Conservation (phyloP, 129 eudicot species). For the Lactuca saligna region DNA sequence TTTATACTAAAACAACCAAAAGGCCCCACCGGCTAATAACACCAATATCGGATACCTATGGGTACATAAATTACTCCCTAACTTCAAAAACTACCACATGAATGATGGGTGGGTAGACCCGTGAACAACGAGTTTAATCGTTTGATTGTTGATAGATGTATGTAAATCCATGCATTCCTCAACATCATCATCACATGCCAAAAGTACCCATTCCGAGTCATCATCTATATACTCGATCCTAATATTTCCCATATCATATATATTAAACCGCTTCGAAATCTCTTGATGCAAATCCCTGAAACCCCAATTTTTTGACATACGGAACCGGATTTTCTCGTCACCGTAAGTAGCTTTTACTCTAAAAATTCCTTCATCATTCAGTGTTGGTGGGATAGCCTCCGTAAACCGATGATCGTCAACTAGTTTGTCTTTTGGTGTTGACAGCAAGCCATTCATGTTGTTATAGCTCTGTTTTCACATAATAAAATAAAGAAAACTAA, state of each 20-base stretch:
- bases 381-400: conserved; percentile 29
- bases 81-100: conserved; percentile 25
- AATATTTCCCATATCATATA: conserved; percentile 26
- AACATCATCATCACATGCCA: conserved; percentile 69
- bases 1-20: conserved; percentile 7
- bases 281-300: conserved; percentile 45
- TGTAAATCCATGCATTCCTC: conserved; percentile 65
- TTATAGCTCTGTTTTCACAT: background rate
- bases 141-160: conserved; percentile 36
- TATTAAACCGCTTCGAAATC: conserved; percentile 44
- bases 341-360: conserved; percentile 52
- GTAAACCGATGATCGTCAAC: conserved; percentile 14
- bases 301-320: conserved; percentile 36
- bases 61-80: background rate
- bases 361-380: conserved; percentile 26
- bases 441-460: background rate
- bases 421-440: conserved; percentile 31
- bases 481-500: too few species aligned
- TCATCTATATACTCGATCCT: conserved; percentile 56
- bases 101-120: conserved; percentile 20
- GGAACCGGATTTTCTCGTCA: conserved; percentile 55
- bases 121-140: conserved; percentile 45
- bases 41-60: conserved; percentile 4
- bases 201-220: conserved; percentile 66
- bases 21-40: conserved; percentile 12